Evolutionary conservation across 305 asterid species (phyloP).

Genomic region (Andrographis paniculata): DNA sequence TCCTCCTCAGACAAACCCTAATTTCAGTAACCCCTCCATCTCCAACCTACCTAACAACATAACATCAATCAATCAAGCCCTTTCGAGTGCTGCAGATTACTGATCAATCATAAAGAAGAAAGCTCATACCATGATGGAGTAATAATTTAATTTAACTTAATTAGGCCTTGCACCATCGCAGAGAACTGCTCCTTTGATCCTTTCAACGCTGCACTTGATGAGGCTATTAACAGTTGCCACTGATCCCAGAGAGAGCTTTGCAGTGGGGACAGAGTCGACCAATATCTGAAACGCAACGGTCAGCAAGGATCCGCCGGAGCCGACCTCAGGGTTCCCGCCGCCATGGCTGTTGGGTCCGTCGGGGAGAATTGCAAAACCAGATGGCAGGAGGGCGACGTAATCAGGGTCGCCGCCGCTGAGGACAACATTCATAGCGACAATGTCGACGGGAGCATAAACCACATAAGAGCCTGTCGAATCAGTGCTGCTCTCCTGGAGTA

Average conservation of each 20-base stretch:
- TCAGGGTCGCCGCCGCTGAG: conserved; percentile 69
- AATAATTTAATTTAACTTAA: too few relatives aligned
- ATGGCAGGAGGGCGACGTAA: conserved; percentile 60
- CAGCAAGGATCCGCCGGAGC: conserved; percentile 44
- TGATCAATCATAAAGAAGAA: background rate
- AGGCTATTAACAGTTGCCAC: conserved; percentile 72
- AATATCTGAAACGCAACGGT: conserved; percentile 69
- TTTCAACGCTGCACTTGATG: conserved; percentile 66
- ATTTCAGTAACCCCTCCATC: background rate
- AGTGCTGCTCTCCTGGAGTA: conserved; percentile 81
- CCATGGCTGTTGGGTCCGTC: conserved; percentile 27
- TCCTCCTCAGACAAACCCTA: background rate
- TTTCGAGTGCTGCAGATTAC: too few relatives aligned
- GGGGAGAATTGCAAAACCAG: too few relatives aligned
- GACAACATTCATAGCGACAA: conserved; percentile 60
- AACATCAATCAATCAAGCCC: too few relatives aligned
- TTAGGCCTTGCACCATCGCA: too few relatives aligned
- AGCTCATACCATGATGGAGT: too few relatives aligned
- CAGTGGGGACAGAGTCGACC: conserved; percentile 64
- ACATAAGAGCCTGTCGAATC: conserved; percentile 84
- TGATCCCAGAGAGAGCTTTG: conserved; percentile 61
- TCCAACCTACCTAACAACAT: background rate
- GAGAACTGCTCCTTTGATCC: conserved; percentile 30
- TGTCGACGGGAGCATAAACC: conserved; percentile 79
- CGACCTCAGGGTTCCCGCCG: conserved; percentile 29